Evolutionary conservation across 1,284 basidiomycete genomes (phyloP), one percentile per base, ranked within the genome.

Genomic region (Apiotrichum gracile): DNA sequence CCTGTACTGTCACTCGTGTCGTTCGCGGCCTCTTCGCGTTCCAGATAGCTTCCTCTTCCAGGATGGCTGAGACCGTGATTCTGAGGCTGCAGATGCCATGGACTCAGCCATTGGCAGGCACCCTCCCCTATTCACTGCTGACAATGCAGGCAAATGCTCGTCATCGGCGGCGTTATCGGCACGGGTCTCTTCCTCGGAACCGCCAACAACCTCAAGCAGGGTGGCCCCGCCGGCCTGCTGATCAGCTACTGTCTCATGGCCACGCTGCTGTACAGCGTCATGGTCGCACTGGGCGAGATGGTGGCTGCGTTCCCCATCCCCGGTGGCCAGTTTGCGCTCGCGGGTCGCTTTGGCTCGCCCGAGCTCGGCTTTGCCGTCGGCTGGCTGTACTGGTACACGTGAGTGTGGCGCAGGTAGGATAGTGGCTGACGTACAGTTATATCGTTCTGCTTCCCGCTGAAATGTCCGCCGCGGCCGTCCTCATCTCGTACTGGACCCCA

Each of bases 361-460:
- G 85, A 88, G 3, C 79, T 91, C 55, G 85, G 85, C 1, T 90
- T 90, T 16, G 83, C 57, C 2, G 41, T 87, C 82, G 87, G 87
- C 54, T 90, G 85, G 85, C 85, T 87, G 65, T 88, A 88, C 68
- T 86, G 84, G 83, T 86, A 85, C 68, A 85, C 84, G 65, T 87
- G 85, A 72, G 64, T 45, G n/a, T 4, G 3, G 8, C 2, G 6
- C 5, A 19, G 6, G 4, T 25, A 1, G 24, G 33, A 22, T 16
- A 3, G 7, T 7, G 3, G 41, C 49, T 50, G 31, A 50, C 49
- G 48, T 55, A 17, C 62, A 60, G 64, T 65, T 65, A 61, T 68
- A 64, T 51, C 63, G 76, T 78, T 57, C 73, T 87, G 52, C 78
- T 90, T n/a, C 87, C 88, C 5, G 85, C 87, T 4, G 88, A 91